A percentile compares a stretch with the other conserved stretches of the same genome.
Conservation (phyloP, 2,329 filamentous ascomycete genomes). For the Lachnellula occidentalis region DNA sequence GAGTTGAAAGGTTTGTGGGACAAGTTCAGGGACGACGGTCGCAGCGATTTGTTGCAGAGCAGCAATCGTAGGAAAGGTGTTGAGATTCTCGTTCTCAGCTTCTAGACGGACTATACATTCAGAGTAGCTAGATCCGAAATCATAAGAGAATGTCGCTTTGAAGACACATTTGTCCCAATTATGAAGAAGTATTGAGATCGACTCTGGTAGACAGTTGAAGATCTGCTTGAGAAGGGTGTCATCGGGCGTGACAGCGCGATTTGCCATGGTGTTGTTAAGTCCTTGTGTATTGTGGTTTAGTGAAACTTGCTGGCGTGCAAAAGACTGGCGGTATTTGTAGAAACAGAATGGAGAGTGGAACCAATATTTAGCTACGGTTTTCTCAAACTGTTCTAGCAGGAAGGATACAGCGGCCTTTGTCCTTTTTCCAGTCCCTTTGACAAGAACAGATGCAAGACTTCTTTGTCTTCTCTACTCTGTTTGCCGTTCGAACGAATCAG, state of each 20-base stretch:
- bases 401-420: no score
- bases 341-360: no score
- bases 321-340: no score
- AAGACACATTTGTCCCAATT: constrained; percentile 16
- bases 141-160: constrained; percentile 9
- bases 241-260: constrained; percentile 8
- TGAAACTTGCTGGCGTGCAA: no score
- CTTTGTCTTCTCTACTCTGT: no score
- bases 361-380: no score
- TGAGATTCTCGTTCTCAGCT: constrained; percentile 4
- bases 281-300: background rate
- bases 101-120: constrained; percentile 12
- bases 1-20: constrained; percentile 10
- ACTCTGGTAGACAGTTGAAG: constrained; percentile 11
- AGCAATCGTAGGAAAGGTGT: constrained; percentile 10
- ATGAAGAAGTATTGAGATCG: constrained; percentile 14
- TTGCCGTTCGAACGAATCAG: no score
- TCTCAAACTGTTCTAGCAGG: no score
- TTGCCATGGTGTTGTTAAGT: constrained; percentile 2
- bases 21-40: constrained; percentile 10
- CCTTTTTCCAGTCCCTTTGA: no score
- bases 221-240: constrained; percentile 12
- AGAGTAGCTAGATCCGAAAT: background rate
- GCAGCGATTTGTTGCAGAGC: constrained; percentile 10
- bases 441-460: no score